A percentile compares a stretch with the other conserved stretches of the same genome.
These are phyloP conservation scores for Cicer chorassanicum DNA, from an alignment of 306 rosid genomes.

Conservation along the genomic window DNA sequence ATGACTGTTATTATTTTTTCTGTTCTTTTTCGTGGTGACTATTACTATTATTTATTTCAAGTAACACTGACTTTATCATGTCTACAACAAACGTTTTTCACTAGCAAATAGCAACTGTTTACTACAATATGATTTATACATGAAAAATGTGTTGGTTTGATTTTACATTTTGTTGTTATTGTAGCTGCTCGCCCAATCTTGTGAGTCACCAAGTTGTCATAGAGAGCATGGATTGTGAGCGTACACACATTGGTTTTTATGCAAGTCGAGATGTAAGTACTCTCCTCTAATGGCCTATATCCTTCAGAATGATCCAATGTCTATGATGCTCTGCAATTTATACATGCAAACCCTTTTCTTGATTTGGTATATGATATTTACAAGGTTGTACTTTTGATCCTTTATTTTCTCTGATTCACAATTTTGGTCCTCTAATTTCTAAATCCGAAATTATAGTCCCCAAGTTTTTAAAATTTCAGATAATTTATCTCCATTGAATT, in stretches of 20 bases:
- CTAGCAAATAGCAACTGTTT: background rate
- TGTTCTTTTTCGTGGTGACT: too few relatives aligned
- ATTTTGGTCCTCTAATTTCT: too few relatives aligned
- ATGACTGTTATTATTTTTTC: background rate
- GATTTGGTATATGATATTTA: too few relatives aligned
- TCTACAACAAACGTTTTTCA: background rate
- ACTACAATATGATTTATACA: slow-evolving; percentile 14
- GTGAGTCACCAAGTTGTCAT: slow-evolving; percentile 87
- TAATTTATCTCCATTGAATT: too few relatives aligned
- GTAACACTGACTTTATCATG: background rate
- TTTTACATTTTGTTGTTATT: slow-evolving; percentile 49
- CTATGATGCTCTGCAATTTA: slow-evolving; percentile 1
- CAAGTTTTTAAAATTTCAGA: too few relatives aligned
- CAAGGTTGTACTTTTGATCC: too few relatives aligned
- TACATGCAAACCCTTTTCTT: too few relatives aligned
- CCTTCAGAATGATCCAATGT: slow-evolving; percentile 27
- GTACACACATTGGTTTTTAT: slow-evolving; percentile 85
- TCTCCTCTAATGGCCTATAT: slow-evolving; percentile 35
- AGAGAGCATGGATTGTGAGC: slow-evolving; percentile 92
- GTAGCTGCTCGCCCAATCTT: slow-evolving; percentile 90
- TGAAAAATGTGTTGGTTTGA: slow-evolving; percentile 41
- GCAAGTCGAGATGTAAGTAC: slow-evolving; percentile 85
- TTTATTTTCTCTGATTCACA: too few relatives aligned
- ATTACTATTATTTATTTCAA: background rate
- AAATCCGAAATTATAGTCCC: too few relatives aligned